Evolutionary conservation across 768 basidiomycete genomes (phyloP), one percentile per base, ranked within the genome.

Genomic region (Lepiota venenata): DNA sequence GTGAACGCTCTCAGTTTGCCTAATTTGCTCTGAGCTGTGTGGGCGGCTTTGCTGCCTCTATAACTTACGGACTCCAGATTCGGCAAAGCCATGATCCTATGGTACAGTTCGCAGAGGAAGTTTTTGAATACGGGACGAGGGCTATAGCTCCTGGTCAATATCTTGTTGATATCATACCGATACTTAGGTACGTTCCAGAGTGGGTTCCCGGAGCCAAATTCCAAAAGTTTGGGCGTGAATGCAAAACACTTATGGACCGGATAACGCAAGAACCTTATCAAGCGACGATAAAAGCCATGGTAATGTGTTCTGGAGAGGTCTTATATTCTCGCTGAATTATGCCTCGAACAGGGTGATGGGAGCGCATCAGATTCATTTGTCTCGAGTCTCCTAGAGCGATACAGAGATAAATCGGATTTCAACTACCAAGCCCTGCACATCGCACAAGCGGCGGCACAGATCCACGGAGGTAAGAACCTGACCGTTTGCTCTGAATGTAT

Each of bases 221-320:
- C 22, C 47, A 55, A 27, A 38, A 32, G 10, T 22, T 39, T n/a
- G 54, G 22, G n/a, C 14, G 29, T n/a, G 29, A 49, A 25, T 29
- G 32, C 11, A 35, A 29, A 29, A 25, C 18, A 22, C 7, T 14
- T 2, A 60, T 61, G 2, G 11, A 22, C 8, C 54, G 47, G 3
- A 61, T 70, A 63, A 29, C 62, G 5, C 50, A 66, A 1, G 20
- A 49, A 3, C 69, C 69, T 1, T 71, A 48, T 15, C 14, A 16
- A 8, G 16, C n/a, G 18, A 37, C 47, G 7, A 3, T 48, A 21
- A 37, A 36, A n/a, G 21, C n/a, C 2, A 48, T 36, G 47, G 47
- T 48, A 21, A 2, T 29, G 27, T 16, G 6, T n/a, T 36, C 2
- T 15, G 2, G 3, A 1, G 32, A 2, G 16, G 21, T 11, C 4